Evolutionary conservation across 1,284 basidiomycete species (phyloP).

Genomic region (Fomitopsis palustris): DNA sequence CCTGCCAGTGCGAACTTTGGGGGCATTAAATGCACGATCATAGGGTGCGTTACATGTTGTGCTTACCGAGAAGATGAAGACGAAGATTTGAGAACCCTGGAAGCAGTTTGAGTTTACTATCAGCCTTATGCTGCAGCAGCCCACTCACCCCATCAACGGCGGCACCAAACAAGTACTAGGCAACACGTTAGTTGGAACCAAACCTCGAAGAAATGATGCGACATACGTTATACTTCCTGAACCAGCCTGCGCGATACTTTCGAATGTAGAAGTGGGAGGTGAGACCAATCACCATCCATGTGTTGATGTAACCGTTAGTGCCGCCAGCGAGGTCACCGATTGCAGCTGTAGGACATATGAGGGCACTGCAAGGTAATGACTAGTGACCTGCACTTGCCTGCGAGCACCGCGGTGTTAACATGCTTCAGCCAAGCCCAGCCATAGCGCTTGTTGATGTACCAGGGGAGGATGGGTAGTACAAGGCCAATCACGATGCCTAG

Average conservation of each 20-base stretch:
- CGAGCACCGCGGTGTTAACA: constrained; percentile 6
- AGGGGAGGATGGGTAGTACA: constrained; percentile 6
- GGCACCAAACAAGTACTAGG: constrained; percentile 4
- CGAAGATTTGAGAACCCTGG: constrained; percentile 4
- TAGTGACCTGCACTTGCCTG: background rate
- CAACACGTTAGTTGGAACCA: background rate
- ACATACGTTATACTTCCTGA: constrained; percentile 49
- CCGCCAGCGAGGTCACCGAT: constrained; percentile 6
- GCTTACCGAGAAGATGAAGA: constrained; percentile 7
- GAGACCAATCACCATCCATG: constrained; percentile 11
- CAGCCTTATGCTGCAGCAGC: background rate
- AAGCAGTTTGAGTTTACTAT: background rate
- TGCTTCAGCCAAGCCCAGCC: constrained; percentile 7
- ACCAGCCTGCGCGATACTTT: constrained; percentile 38
- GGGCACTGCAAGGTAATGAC: background rate
- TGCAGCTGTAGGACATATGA: background rate
- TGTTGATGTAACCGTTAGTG: constrained; percentile 5
- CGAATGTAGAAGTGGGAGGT: constrained; percentile 25
- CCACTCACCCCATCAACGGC: background rate
- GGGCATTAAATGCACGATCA: no score
- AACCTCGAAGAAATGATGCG: background rate
- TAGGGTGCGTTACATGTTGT: no score
- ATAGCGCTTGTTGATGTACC: constrained; percentile 3
- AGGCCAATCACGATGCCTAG: constrained; percentile 9
- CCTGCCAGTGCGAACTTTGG: constrained; percentile 2